Conservation (phyloP, 805 yeast species). For the Wickerhamiella allomyrinae region DNA sequence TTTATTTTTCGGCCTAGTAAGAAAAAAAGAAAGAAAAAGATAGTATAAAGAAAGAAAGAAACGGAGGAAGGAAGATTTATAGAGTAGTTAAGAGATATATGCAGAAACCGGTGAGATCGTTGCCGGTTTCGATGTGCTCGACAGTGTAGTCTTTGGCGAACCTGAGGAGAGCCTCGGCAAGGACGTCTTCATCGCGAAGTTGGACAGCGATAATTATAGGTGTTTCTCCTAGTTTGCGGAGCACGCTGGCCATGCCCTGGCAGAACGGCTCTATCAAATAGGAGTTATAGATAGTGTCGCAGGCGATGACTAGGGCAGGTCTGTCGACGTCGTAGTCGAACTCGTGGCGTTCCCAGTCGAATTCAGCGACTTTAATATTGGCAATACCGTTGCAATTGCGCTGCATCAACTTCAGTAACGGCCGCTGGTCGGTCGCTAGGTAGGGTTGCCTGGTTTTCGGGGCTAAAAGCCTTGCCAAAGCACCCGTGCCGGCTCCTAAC, state of each 20-base stretch:
- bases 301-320: slow-evolving; percentile 11
- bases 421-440: slow-evolving; percentile 16
- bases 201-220: not conserved
- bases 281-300: slow-evolving; percentile 18
- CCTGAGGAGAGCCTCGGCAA: not conserved
- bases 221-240: not conserved
- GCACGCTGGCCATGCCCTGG: slow-evolving; percentile 11
- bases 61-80: too few relatives aligned
- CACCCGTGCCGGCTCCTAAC: slow-evolving; percentile 18
- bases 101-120: not conserved
- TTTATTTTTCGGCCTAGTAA: too few relatives aligned
- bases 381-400: slow-evolving; percentile 5
- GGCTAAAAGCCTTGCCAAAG: slow-evolving; percentile 12
- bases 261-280: slow-evolving; percentile 11
- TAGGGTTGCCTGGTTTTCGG: not conserved
- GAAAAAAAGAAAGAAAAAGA: too few relatives aligned
- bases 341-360: slow-evolving; percentile 18
- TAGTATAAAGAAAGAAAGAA: too few relatives aligned
- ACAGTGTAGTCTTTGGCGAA: not conserved
- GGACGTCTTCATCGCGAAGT: slow-evolving; percentile 1
- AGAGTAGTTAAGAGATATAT: not conserved
- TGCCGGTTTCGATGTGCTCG: not conserved
- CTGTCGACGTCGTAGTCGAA: slow-evolving; percentile 3
- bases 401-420: slow-evolving; percentile 12
- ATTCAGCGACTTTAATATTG: slow-evolving; percentile 9